Evolutionary conservation across 345 rosid species (phyloP).

Genomic region (Eucalyptus rudis): DNA sequence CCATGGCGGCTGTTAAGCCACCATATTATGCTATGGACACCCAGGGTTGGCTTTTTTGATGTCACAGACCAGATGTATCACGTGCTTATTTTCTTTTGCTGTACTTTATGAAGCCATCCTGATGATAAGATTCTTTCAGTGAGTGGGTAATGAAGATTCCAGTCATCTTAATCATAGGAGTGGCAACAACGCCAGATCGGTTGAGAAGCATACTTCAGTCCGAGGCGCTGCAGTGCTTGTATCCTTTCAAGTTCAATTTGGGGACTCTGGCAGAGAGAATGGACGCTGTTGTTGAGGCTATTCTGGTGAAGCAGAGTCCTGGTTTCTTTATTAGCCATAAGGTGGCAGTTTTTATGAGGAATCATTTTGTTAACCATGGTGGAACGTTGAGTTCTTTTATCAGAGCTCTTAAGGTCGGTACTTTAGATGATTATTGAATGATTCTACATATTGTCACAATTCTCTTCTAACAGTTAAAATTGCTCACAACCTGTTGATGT

Average conservation of each 20-base stretch:
- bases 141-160: slow-evolving; percentile 91
- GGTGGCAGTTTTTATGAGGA: slow-evolving; percentile 65
- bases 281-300: slow-evolving; percentile 78
- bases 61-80: not conserved
- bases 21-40: not conserved
- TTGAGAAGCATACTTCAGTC: slow-evolving; percentile 48
- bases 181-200: slow-evolving; percentile 76
- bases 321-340: slow-evolving; percentile 66
- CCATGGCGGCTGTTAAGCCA: not conserved
- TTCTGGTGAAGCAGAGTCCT: slow-evolving; percentile 58
- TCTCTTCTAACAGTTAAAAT: not conserved
- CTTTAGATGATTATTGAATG: not conserved
- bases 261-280: slow-evolving; percentile 73
- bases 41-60: not conserved
- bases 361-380: slow-evolving; percentile 68
- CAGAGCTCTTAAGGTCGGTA: slow-evolving; percentile 75
- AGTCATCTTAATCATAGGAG: slow-evolving; percentile 64
- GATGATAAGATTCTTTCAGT: slow-evolving; percentile 17
- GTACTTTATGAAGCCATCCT: not conserved
- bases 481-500: not conserved
- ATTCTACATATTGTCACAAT: not conserved
- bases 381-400: slow-evolving; percentile 82
- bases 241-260: slow-evolving; percentile 56
- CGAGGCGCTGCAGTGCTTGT: slow-evolving; percentile 47
- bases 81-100: not conserved